phyloP scores from a whole-genome alignment of 306 rosid genomes.

The Pyrus bretschneideri region DNA sequence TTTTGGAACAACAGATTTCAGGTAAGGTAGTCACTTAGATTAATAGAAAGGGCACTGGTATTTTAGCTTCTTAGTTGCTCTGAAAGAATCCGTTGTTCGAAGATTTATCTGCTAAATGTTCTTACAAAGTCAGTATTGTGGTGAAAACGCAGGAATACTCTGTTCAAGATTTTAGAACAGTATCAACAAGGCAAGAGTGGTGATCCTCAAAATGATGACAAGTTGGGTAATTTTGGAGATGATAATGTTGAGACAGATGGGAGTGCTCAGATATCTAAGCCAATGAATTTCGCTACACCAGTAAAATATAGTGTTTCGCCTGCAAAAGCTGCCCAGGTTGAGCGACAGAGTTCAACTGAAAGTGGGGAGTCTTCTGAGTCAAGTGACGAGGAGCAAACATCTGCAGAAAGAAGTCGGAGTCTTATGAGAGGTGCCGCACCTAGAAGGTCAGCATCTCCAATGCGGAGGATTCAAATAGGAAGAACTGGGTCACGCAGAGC shows the following conservation, averaged over 20 bases:
- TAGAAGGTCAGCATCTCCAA: slow-evolving; percentile 94
- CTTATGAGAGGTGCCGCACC: slow-evolving; percentile 62
- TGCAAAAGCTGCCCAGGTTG: slow-evolving; percentile 80
- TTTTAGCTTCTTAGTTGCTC: neutral
- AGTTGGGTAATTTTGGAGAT: slow-evolving; percentile 21
- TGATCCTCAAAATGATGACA: slow-evolving; percentile 30
- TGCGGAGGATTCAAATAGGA: slow-evolving; percentile 92
- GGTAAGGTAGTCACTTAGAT: slow-evolving; percentile 41
- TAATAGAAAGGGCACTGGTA: slow-evolving; percentile 1
- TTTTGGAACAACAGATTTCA: slow-evolving; percentile 61
- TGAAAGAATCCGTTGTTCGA: neutral
- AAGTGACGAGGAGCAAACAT: slow-evolving; percentile 55
- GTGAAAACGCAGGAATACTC: slow-evolving; percentile 48
- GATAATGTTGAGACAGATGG: slow-evolving; percentile 26
- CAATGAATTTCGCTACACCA: slow-evolving; percentile 33
- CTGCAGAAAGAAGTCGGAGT: slow-evolving; percentile 82
- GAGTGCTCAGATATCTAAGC: slow-evolving; percentile 32
- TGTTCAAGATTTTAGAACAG: slow-evolving; percentile 47
- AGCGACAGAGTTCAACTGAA: slow-evolving; percentile 65
- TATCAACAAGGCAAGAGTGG: slow-evolving; percentile 26
- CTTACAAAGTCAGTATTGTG: neutral
- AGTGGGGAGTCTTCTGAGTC: slow-evolving; percentile 68
- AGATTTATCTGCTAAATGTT: slow-evolving; percentile 7
- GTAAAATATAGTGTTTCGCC: slow-evolving; percentile 90
- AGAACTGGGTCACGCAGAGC: slow-evolving; percentile 84